Evolutionary conservation across 768 basidiomycete genomes (phyloP), one percentile per base, ranked within the genome.

Genomic region (Pholiota microspora): DNA sequence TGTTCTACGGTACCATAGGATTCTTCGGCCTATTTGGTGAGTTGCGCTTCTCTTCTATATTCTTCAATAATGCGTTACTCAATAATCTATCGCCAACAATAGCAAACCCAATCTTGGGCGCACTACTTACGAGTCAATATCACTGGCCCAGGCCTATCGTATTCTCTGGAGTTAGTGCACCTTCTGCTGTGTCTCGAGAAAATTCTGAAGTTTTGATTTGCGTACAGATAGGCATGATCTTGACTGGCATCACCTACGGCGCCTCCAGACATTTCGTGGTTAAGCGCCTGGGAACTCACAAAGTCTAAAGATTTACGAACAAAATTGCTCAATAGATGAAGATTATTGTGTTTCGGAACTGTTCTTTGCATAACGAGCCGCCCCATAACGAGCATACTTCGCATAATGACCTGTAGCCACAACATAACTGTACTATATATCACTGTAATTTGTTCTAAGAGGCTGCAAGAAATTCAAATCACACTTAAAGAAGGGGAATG

Each of bases 71-170:
- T 31, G 29, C 7, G 12, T 6, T 31, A 31, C 6, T 31, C 29
- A 31, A 18, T 12, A 35, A 49, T 29, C 21, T 12, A 36, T 31
- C 29, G 6, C 7, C 29, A 6, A 6, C 29, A 18, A 27, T 15
- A 77, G 76, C 71, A 12, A 75, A 74, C 1, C 82, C 82, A 0
- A 77, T 83, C 57, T 70, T 74, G 18, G 82, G 82, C 6, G 79
- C 78, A 10, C 63, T 84, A 12, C 67, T 84, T 5, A 80, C 77
- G 0, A 64, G 63, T 8, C 55, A 71, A 1, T 76, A 73, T 48
- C 58, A 69, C 38, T 83, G 82, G 82, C 65, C 71, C 65, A 66
- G 68, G 16, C 71, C 73, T 0, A 70, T 69, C 21, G 54, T 77
- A 3, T 79, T 79, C 56, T 71, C 71, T 29, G 79, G 73, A 15